Evolutionary conservation across 2,329 filamentous ascomycete genomes (phyloP).

Genomic region (Hawksworthiomyces lignivorus): DNA sequence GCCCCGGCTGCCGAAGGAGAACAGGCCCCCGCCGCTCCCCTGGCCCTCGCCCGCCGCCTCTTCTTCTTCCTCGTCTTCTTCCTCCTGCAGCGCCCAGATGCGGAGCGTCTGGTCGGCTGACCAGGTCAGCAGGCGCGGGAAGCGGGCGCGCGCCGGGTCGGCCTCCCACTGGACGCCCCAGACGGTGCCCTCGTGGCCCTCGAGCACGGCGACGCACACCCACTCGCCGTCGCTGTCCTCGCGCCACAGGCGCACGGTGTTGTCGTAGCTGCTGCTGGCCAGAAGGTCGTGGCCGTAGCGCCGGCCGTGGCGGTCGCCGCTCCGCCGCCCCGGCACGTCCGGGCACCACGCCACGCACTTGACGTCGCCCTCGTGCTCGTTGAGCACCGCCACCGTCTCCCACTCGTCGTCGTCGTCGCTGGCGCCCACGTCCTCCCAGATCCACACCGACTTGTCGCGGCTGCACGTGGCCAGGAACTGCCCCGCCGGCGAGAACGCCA

Average conservation of each 20-base stretch:
- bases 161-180: conserved; percentile 77
- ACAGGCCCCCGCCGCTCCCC: conserved; percentile 19
- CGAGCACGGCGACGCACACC: conserved; percentile 76
- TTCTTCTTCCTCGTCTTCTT: conserved; percentile 32
- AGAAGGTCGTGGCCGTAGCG: conserved; percentile 60
- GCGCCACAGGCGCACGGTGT: conserved; percentile 80
- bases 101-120: conserved; percentile 76
- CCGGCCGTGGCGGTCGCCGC: conserved; percentile 24
- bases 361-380: conserved; percentile 91
- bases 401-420: conserved; percentile 82
- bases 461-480: conserved; percentile 82
- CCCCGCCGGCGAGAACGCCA: conserved; percentile 66
- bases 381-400: conserved; percentile 90
- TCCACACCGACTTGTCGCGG: conserved; percentile 92
- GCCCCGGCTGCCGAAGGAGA: conserved; percentile 36
- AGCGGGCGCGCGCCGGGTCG: conserved; percentile 30
- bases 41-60: conserved; percentile 10
- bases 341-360: conserved; percentile 93
- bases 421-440: conserved; percentile 84
- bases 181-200: conserved; percentile 77
- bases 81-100: conserved; percentile 64
- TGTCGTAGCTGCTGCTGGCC: conserved; percentile 88
- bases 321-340: conserved; percentile 43
- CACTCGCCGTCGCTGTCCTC: conserved; percentile 87
- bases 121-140: conserved; percentile 66